Evolutionary conservation across 495 filamentous ascomycete species (phyloP).

Genomic region (Penicillium canariense): DNA sequence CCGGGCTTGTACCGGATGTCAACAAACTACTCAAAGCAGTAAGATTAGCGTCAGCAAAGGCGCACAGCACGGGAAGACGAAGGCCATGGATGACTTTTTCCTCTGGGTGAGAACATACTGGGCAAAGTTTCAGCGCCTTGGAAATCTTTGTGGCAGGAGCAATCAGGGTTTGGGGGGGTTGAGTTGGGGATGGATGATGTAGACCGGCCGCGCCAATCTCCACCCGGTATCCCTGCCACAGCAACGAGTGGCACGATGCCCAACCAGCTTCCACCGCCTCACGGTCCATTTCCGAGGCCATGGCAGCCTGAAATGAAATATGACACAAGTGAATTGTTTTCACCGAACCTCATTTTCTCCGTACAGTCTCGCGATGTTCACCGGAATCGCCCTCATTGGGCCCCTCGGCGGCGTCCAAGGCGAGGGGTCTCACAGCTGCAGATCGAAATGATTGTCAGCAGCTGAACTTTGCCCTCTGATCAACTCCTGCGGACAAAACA

Average conservation of each 20-base stretch:
- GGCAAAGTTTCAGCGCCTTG: background rate
- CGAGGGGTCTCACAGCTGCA: background rate
- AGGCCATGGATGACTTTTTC: background rate
- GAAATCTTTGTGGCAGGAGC: conserved; percentile 14
- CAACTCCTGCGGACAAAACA: background rate
- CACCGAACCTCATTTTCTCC: no score
- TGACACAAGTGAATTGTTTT: no score
- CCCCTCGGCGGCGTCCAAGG: no score
- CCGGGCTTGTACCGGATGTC: conserved; percentile 23
- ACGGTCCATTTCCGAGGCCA: background rate
- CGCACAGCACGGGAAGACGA: background rate
- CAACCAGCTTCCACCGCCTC: conserved; percentile 14
- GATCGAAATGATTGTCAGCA: background rate
- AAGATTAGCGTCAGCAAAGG: conserved; percentile 18
- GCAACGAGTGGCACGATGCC: conserved; percentile 33
- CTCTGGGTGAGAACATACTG: background rate
- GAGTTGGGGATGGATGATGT: conserved; percentile 19
- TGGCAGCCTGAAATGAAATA: background rate
- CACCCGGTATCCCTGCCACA: conserved; percentile 39
- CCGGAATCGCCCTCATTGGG: no score
- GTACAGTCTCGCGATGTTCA: no score
- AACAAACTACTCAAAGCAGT: conserved; percentile 44
- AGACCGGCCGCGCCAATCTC: conserved; percentile 23
- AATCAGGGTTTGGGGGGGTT: conserved; percentile 14
- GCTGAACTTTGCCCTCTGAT: background rate